Conservation (phyloP, 768 basidiomycete species). For the Lactarius pseudohatsudake region DNA sequence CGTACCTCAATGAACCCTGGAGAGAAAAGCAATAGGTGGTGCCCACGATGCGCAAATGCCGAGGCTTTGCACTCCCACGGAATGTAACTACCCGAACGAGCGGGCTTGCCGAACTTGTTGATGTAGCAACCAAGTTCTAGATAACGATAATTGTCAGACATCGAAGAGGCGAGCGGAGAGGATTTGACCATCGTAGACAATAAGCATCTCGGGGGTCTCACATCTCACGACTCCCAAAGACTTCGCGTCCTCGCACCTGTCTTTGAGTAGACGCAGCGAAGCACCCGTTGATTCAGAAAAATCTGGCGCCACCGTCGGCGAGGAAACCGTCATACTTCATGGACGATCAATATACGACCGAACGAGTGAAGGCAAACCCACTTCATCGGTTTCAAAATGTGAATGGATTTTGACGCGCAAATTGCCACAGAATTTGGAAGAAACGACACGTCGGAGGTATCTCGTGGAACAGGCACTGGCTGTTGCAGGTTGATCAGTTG, state of each 20-base stretch:
- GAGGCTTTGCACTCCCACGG: constrained; percentile 76
- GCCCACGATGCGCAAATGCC: constrained; percentile 59
- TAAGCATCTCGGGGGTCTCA: constrained; percentile 55
- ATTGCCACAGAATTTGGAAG: constrained; percentile 65
- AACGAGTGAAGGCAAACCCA: constrained; percentile 37
- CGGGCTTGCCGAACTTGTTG: constrained; percentile 64
- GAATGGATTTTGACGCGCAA: constrained; percentile 61
- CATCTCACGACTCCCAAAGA: constrained; percentile 67
- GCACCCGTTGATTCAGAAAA: constrained; percentile 43
- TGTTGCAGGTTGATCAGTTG: constrained; percentile 34
- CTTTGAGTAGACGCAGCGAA: constrained; percentile 51
- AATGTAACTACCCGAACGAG: constrained; percentile 60
- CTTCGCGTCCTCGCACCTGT: constrained; percentile 54
- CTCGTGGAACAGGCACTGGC: constrained; percentile 71
- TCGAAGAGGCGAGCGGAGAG: neutral
- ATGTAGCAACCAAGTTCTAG: constrained; percentile 77
- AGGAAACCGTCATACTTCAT: constrained; percentile 43
- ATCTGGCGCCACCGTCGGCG: constrained; percentile 57
- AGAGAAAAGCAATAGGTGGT: constrained; percentile 71
- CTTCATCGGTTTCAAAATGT: constrained; percentile 69
- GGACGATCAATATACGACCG: constrained; percentile 6
- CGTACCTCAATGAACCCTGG: constrained; percentile 75
- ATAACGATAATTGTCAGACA: neutral
- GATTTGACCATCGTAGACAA: constrained; percentile 71
- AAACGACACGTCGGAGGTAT: constrained; percentile 59